Conservation (phyloP, 495 filamentous ascomycete species). For the Podospora tetraspora region DNA sequence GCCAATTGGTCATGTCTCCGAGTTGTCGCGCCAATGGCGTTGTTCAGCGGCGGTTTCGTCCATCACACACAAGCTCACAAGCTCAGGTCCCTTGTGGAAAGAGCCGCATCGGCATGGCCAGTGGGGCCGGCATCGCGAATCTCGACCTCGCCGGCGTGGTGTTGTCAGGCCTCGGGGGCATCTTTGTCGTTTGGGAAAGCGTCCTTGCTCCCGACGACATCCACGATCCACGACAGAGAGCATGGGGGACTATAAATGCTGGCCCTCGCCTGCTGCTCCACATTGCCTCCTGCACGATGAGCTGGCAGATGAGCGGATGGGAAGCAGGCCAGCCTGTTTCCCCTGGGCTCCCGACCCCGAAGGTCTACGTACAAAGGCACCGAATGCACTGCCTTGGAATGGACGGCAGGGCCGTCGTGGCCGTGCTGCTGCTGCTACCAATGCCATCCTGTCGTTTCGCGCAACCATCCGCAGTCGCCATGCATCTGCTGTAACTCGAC, state of each 20-base stretch:
- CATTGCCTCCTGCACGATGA: slow-evolving; percentile 35
- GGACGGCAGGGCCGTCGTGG: slow-evolving; percentile 20
- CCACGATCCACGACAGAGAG: background rate
- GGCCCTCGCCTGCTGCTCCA: slow-evolving; percentile 24
- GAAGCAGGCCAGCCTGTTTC: slow-evolving; percentile 19
- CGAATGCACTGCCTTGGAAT: slow-evolving; percentile 14
- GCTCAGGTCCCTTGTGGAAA: slow-evolving; percentile 14
- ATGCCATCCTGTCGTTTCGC: slow-evolving; percentile 2
- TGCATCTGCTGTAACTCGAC: slow-evolving; percentile 4
- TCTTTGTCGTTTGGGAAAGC: background rate
- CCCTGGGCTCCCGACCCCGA: slow-evolving; percentile 13
- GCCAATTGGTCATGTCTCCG: slow-evolving; percentile 27
- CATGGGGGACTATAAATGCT: slow-evolving; percentile 25
- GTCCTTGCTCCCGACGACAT: background rate
- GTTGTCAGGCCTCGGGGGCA: background rate
- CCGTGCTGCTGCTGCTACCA: slow-evolving; percentile 4
- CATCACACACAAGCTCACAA: slow-evolving; percentile 18
- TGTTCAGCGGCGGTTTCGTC: slow-evolving; percentile 11
- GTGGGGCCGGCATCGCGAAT: slow-evolving; percentile 1
- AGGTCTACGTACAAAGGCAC: slow-evolving; percentile 19
- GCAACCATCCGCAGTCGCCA: slow-evolving; percentile 4
- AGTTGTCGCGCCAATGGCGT: slow-evolving; percentile 30
- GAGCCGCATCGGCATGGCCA: slow-evolving; percentile 14
- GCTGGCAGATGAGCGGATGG: slow-evolving; percentile 28
- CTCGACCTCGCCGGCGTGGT: slow-evolving; percentile 5